Evolutionary conservation across 495 filamentous ascomycete species (phyloP).

Genomic region (Penicillium tannophilum): DNA sequence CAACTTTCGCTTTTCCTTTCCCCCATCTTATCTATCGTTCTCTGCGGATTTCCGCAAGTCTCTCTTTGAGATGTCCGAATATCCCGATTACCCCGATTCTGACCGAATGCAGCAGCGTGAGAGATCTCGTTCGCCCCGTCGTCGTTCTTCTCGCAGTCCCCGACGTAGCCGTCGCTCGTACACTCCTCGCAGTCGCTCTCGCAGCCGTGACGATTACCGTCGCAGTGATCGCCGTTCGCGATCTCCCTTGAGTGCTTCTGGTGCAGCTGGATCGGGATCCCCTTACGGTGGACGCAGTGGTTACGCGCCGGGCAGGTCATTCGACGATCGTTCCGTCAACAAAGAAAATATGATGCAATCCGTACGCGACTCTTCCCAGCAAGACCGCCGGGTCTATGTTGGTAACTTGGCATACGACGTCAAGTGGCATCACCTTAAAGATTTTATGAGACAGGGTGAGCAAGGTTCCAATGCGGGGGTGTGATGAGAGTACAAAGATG

Average conservation of each 20-base stretch:
- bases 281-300: slow-evolving; percentile 59
- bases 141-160: slow-evolving; percentile 75
- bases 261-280: slow-evolving; percentile 65
- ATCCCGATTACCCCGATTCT: slow-evolving; percentile 39
- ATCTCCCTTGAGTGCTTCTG: slow-evolving; percentile 81
- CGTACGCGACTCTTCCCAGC: slow-evolving; percentile 90
- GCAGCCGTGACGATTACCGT: slow-evolving; percentile 86
- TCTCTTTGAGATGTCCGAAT: slow-evolving; percentile 30
- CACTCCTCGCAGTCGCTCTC: slow-evolving; percentile 89
- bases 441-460: slow-evolving; percentile 99
- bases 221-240: slow-evolving; percentile 77
- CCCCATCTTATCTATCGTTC: slow-evolving; percentile 22
- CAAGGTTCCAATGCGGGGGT: slow-evolving; percentile 24
- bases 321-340: slow-evolving; percentile 78
- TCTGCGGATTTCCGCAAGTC: slow-evolving; percentile 20
- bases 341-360: slow-evolving; percentile 96
- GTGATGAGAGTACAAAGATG: neutral
- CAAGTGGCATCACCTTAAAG: slow-evolving; percentile 99
- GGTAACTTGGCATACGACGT: slow-evolving; percentile 99
- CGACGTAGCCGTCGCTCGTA: slow-evolving; percentile 82
- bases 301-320: slow-evolving; percentile 66
- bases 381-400: slow-evolving; percentile 98
- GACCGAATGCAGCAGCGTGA: slow-evolving; percentile 76
- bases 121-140: slow-evolving; percentile 90
- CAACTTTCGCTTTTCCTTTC: slow-evolving; percentile 11